Conservation (phyloP, 176 grass and related monocot genomes). For the Hordeum marinum region DNA sequence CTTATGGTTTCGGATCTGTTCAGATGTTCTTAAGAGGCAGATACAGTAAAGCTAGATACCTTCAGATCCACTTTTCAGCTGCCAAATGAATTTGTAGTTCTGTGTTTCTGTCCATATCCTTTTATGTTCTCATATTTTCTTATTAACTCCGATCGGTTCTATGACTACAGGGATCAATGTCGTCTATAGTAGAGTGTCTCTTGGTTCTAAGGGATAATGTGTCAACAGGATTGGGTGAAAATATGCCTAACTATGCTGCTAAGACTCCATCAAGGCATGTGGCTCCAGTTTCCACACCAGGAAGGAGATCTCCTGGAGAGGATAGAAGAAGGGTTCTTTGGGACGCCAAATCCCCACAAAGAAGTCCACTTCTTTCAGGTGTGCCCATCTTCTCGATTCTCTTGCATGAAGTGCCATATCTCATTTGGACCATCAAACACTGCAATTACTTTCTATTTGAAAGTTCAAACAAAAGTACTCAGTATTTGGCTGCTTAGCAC, state of each 20-base stretch:
- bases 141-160: constrained; percentile 5
- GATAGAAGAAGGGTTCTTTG: constrained; percentile 47
- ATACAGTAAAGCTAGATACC: neutral
- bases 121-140: constrained; percentile 23
- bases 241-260: constrained; percentile 25
- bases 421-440: neutral
- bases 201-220: constrained; percentile 78
- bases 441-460: neutral
- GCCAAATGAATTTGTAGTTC: constrained; percentile 20
- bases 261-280: constrained; percentile 40
- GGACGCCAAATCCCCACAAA: constrained; percentile 50
- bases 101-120: neutral
- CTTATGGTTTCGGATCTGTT: neutral
- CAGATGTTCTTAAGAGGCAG: neutral
- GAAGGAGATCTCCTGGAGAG: constrained; percentile 36
- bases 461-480: constrained; percentile 8
- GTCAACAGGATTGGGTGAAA: constrained; percentile 33
- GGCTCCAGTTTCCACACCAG: constrained; percentile 29
- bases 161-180: constrained; percentile 65
- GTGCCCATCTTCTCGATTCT: constrained; percentile 16
- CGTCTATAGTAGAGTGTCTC: constrained; percentile 76
- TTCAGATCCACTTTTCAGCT: neutral
- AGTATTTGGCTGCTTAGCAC: neutral
- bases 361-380: constrained; percentile 68
- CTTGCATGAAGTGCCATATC: constrained; percentile 7